Percentiles rank a stretch among this genome's conserved stretches.
Evolutionary conservation across 2,329 filamentous ascomycete species (phyloP).

Genomic region (Iodosphaeria phyllophila): DNA sequence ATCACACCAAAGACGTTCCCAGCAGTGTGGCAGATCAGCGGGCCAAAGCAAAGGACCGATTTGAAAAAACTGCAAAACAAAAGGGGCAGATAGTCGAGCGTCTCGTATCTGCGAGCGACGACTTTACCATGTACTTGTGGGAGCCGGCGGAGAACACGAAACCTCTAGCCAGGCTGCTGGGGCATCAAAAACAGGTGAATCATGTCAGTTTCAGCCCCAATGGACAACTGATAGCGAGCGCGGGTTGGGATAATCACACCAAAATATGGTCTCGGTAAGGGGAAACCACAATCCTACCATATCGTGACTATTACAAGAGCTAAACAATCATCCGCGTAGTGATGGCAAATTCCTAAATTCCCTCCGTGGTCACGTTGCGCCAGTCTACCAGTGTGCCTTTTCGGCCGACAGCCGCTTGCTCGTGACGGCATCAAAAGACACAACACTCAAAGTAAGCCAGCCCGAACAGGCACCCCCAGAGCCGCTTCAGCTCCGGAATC

Average conservation of each 20-base stretch:
- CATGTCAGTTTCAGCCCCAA: constrained; percentile 90
- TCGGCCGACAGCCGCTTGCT: constrained; percentile 60
- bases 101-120: constrained; percentile 78
- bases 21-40: constrained; percentile 50
- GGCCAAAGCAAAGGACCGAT: constrained; percentile 60
- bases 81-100: constrained; percentile 65
- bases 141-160: constrained; percentile 63
- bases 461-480: too few relatives aligned
- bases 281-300: too few relatives aligned
- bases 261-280: constrained; percentile 52
- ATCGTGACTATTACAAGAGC: constrained; percentile 2
- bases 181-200: constrained; percentile 93
- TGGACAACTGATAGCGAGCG: constrained; percentile 69
- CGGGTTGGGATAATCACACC: constrained; percentile 85
- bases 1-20: constrained; percentile 57
- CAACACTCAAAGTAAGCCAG: constrained; percentile 68
- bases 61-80: constrained; percentile 66
- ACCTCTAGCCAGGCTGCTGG: constrained; percentile 72
- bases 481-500: too few relatives aligned
- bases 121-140: constrained; percentile 95
- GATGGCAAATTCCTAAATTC: constrained; percentile 70
- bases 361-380: constrained; percentile 70
- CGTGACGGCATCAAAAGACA: constrained; percentile 73
- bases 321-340: constrained; percentile 13
- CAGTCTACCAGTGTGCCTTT: constrained; percentile 86